A percentile compares a stretch with the other conserved stretches of the same genome.
phyloP scores from a whole-genome alignment of 2,329 filamentous ascomycete genomes.

The Incumbomyces lentus region DNA sequence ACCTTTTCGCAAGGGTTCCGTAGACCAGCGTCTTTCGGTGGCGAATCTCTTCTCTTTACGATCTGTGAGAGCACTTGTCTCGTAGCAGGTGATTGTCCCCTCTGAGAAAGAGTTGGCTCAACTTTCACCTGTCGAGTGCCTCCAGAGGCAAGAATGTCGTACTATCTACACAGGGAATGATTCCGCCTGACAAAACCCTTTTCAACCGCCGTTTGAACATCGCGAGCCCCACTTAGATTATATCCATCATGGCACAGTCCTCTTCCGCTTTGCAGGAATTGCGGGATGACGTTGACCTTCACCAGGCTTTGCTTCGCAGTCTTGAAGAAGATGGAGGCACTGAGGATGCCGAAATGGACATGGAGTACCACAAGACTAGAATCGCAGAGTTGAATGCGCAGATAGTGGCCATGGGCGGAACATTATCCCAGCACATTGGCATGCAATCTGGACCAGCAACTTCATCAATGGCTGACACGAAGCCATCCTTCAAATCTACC shows the following conservation, averaged over 20 bases:
- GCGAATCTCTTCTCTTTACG: neutral
- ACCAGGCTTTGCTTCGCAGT: neutral
- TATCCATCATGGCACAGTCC: neutral
- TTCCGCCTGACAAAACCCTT: no score
- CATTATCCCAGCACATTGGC: neutral
- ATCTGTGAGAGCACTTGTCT: neutral
- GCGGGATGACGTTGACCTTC: constrained; percentile 6
- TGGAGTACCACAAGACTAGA: neutral
- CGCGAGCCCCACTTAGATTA: neutral
- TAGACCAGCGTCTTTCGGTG: no score
- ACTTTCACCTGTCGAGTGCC: no score
- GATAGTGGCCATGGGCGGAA: neutral
- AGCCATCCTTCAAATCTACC: neutral
- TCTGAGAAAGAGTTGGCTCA: no score
- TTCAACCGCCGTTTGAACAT: no score
- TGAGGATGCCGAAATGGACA: neutral
- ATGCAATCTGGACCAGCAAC: no score
- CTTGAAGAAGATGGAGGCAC: neutral
- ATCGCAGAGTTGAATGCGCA: constrained; percentile 1
- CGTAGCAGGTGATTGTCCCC: neutral
- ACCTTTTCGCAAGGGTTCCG: no score
- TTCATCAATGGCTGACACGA: neutral
- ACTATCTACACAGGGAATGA: no score
- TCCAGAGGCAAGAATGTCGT: no score
- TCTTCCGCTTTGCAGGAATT: constrained; percentile 1